These are phyloP conservation scores for Xylariaceae sp. DNA, from an alignment of 2,329 filamentous ascomycete genomes.

Conservation along the genomic window DNA sequence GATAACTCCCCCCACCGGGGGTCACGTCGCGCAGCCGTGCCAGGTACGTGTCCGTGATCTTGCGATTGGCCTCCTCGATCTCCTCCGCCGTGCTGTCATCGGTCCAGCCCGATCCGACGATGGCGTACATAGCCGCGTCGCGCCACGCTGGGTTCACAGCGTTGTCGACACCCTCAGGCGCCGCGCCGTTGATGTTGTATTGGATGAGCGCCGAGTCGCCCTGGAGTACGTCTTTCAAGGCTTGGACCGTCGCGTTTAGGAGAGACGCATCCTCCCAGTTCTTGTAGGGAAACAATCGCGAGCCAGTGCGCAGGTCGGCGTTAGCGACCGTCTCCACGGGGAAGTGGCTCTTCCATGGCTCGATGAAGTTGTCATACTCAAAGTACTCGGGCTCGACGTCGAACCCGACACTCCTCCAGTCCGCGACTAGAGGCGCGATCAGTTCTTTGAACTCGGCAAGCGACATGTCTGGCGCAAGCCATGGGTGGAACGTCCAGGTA, in stretches of 20 bases:
- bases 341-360: slow-evolving; percentile 31
- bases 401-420: slow-evolving; percentile 9
- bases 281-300: slow-evolving; percentile 26
- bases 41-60: slow-evolving; percentile 19
- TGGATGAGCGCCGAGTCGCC: slow-evolving; percentile 22
- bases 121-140: slow-evolving; percentile 26
- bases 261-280: slow-evolving; percentile 28
- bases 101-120: slow-evolving; percentile 22
- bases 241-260: slow-evolving; percentile 13
- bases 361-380: slow-evolving; percentile 25
- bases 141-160: slow-evolving; percentile 40
- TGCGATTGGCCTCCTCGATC: slow-evolving; percentile 22
- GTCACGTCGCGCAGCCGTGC: slow-evolving; percentile 25
- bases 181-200: slow-evolving; percentile 23
- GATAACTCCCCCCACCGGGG: slow-evolving; percentile 16
- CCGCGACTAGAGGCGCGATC: slow-evolving; percentile 24
- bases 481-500: slow-evolving; percentile 21
- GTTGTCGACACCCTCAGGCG: slow-evolving; percentile 8
- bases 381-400: slow-evolving; percentile 10
- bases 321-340: slow-evolving; percentile 30
- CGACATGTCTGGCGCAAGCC: slow-evolving; percentile 31
- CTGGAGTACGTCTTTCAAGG: slow-evolving; percentile 1
- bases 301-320: slow-evolving; percentile 28
- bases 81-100: slow-evolving; percentile 11
- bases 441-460: slow-evolving; percentile 29